These are phyloP conservation scores for Trichoderma sp. DNA, from an alignment of 2,329 filamentous ascomycete genomes.

Conservation along the genomic window DNA sequence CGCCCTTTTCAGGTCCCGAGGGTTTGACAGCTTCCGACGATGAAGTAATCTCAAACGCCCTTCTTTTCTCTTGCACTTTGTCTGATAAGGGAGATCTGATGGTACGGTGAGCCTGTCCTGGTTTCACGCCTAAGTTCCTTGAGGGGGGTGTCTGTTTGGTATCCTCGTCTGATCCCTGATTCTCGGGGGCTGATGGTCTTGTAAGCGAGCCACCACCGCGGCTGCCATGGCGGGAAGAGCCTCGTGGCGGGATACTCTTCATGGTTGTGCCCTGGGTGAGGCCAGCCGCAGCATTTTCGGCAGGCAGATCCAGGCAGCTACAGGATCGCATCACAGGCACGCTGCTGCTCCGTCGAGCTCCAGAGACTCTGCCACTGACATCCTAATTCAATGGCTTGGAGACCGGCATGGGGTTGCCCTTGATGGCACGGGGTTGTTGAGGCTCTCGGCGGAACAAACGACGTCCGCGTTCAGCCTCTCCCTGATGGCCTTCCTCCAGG, in stretches of 20 bases:
- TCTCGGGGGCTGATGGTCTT: constrained; percentile 1
- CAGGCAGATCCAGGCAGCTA: constrained; percentile 3
- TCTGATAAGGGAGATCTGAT: constrained; percentile 6
- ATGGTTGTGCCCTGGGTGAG: constrained; percentile 21
- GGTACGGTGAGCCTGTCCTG: not conserved
- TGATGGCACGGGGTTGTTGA: not conserved
- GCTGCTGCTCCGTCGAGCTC: not conserved
- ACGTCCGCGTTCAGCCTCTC: constrained; percentile 20
- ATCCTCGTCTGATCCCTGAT: not conserved
- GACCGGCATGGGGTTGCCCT: not conserved
- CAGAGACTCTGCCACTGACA: not conserved
- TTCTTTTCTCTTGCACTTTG: constrained; percentile 4
- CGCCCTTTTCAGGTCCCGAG: not conserved
- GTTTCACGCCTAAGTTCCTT: not conserved
- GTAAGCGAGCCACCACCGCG: not conserved
- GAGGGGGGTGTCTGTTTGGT: not conserved
- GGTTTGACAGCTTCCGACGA: not conserved
- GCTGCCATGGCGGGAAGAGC: constrained; percentile 29
- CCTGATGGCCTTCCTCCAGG: constrained; percentile 37
- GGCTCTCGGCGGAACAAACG: not conserved
- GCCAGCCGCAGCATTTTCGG: not conserved
- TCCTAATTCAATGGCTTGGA: not conserved
- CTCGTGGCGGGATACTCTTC: constrained; percentile 30
- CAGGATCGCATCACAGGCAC: not conserved
- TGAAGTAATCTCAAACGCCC: constrained; percentile 5